Base-by-base conservation (phyloP, 768 basidiomycete genomes). In the Omphalotus guepiniiformis region DNA sequence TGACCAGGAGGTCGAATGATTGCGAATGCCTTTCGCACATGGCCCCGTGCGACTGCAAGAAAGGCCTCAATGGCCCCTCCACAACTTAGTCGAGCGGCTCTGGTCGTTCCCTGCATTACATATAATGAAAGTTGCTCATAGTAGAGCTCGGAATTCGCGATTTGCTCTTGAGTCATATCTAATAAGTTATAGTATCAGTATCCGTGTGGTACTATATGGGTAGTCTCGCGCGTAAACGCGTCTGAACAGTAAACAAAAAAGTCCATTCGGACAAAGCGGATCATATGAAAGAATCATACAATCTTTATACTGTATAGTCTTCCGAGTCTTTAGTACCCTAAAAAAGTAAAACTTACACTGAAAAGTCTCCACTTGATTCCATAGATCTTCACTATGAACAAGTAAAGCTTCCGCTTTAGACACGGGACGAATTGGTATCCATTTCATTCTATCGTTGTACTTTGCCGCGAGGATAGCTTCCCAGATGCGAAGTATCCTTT, bases 1-100 rank as follows among this genome's bases (percentile, higher is more conserved):
- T 99, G 96, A 0, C 96, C 96, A 0, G 96, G 96, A 11, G 96
- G 96, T 44, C 96, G 80, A 28, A 98, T 94, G 52, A 98, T 91
- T 2, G 96, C 96, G 61, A 99, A 87, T 0, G 88, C 76, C 63
- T 94, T 97, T 58, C 85, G 76, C 30, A 97, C 71, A 54, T 83
- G 76, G 12, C 83, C 67, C 27, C 81, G 80, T 26, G 91, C 93
- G 37, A 98, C 93, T 3, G 90, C 83, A 11, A 93, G 72, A 58
- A 82, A 79, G 3, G 93, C 88, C 63, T 96, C 93, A 52, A 98
- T 85, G 40, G 94, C 94, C 7, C 95, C 94, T 2, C 96, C 96
- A 57, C 92, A 93, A 53, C 93, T 95, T 27, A 98, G 68, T 25
- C 83, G 76, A 3, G 96, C 93, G 22, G 90, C 83, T 36, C 79